phyloP scores from a whole-genome alignment of 768 basidiomycete species.

The Boletus coccyginus region DNA sequence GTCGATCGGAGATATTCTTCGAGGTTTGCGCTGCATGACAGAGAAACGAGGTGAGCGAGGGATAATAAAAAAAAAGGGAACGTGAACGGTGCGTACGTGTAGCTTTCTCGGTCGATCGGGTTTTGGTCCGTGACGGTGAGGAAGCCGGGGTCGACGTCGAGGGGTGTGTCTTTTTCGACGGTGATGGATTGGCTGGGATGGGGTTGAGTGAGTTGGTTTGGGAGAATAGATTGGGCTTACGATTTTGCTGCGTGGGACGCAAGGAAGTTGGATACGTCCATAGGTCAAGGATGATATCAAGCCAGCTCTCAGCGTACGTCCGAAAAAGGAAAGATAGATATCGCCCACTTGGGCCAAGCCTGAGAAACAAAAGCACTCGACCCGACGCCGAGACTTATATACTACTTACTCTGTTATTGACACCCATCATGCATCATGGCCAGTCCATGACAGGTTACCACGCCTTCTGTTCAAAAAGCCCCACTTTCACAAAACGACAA shows the following conservation, averaged over 20 bases:
- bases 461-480: too few species aligned
- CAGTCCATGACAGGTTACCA: too few species aligned
- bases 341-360: too few species aligned
- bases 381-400: too few species aligned
- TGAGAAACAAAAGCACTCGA: too few species aligned
- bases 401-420: too few species aligned
- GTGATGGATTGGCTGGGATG: constrained; percentile 56
- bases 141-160: constrained; percentile 79
- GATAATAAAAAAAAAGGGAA: not conserved
- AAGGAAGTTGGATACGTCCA: constrained; percentile 45
- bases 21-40: constrained; percentile 56
- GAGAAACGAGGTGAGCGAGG: not conserved
- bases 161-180: constrained; percentile 77
- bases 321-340: not conserved
- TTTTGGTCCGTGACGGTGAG: constrained; percentile 87
- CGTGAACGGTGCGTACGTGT: constrained; percentile 55
- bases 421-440: too few species aligned
- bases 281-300: not conserved
- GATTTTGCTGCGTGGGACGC: constrained; percentile 69
- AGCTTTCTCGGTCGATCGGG: constrained; percentile 79
- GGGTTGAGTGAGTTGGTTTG: not conserved
- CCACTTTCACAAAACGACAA: too few species aligned
- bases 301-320: not conserved
- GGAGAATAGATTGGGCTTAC: constrained; percentile 40
- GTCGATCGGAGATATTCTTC: constrained; percentile 79